Percentiles rank a stretch among this genome's conserved stretches.
Conservation (phyloP, 2,329 filamentous ascomycete genomes). For the Fusarium stilboides region DNA sequence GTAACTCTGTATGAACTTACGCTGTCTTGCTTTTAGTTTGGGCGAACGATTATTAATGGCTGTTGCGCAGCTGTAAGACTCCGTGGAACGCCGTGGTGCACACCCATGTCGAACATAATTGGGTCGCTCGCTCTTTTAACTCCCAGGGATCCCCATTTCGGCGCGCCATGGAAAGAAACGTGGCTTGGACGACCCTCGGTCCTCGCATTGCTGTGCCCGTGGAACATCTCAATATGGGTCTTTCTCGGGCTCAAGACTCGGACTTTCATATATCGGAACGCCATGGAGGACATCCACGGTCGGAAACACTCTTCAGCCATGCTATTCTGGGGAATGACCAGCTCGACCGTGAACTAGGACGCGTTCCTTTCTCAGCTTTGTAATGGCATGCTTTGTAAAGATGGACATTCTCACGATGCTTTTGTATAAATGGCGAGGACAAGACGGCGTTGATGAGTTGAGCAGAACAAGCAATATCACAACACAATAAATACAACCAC, state of each 20-base stretch:
- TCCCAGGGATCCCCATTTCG: neutral
- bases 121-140: neutral
- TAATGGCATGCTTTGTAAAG: neutral
- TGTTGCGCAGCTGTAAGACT: neutral
- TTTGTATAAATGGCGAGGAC: constrained; percentile 14
- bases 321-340: neutral
- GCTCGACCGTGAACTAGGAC: neutral
- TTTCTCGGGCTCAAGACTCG: neutral
- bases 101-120: neutral
- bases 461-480: constrained; percentile 2
- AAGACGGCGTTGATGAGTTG: neutral
- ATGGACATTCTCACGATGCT: neutral
- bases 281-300: neutral
- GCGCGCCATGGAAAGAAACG: neutral
- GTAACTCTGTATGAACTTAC: too few relatives aligned
- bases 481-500: neutral
- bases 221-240: neutral
- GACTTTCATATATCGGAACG: neutral
- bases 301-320: neutral
- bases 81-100: constrained; percentile 36
- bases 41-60: constrained; percentile 30
- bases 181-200: neutral
- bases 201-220: neutral
- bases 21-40: too few relatives aligned
- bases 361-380: constrained; percentile 1